Evolutionary conservation across 2,329 filamentous ascomycete species (phyloP).

Genomic region (Phaeosphaeriaceae sp.): DNA sequence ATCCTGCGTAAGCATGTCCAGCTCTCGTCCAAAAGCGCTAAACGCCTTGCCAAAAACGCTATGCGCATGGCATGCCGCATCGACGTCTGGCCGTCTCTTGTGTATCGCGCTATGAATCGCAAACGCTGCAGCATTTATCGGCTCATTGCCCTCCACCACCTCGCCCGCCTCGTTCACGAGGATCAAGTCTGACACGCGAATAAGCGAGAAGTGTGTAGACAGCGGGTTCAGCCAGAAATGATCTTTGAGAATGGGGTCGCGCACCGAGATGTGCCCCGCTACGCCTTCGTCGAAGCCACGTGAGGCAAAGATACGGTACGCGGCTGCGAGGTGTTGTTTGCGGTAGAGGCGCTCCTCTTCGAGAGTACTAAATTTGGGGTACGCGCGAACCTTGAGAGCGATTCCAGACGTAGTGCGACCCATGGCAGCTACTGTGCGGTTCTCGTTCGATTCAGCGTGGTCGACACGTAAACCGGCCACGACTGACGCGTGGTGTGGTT

Average conservation of each 20-base stretch:
- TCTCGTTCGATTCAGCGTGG: conserved; percentile 47
- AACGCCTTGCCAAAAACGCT: conserved; percentile 57
- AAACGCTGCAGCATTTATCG: conserved; percentile 56
- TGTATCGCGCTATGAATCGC: conserved; percentile 56
- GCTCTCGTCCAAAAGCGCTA: conserved; percentile 53
- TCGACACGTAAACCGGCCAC: conserved; percentile 31
- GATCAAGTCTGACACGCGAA: conserved; percentile 52
- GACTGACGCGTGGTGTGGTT: conserved; percentile 21
- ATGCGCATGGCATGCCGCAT: conserved; percentile 55
- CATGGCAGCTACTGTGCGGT: conserved; percentile 54
- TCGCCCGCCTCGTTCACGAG: conserved; percentile 53
- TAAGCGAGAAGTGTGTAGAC: conserved; percentile 53
- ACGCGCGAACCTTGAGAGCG: conserved; percentile 55
- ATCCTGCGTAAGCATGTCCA: conserved; percentile 60
- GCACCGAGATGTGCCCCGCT: conserved; percentile 56
- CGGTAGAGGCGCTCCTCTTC: conserved; percentile 53
- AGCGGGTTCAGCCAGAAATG: conserved; percentile 54
- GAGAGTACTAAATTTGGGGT: conserved; percentile 48
- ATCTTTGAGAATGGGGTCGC: conserved; percentile 43
- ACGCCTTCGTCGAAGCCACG: conserved; percentile 51
- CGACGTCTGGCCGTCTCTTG: conserved; percentile 45
- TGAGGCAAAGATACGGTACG: conserved; percentile 49
- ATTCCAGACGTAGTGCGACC: conserved; percentile 56
- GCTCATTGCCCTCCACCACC: conserved; percentile 50
- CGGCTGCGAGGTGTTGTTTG: conserved; percentile 56